Base-by-base conservation (phyloP, 768 basidiomycete genomes). In the Boletus subparvulus region DNA sequence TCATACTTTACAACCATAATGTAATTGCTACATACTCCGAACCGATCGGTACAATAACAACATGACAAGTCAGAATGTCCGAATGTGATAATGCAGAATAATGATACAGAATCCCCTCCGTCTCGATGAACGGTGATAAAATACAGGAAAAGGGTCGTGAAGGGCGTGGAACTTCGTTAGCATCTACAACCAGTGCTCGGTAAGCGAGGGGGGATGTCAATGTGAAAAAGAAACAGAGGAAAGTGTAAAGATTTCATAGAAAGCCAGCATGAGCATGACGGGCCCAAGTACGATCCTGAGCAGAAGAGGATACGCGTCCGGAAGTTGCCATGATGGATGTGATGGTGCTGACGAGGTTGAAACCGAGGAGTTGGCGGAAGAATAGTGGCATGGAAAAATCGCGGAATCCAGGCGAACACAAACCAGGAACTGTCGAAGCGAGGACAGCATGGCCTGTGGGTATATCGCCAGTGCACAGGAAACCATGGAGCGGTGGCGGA, bases 1-100 rank as follows among this genome's bases (percentile, higher is more conserved):
- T 24, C 69, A 61, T 73, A 71, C 45, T 69, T 72, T 73, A 72
- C 72, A 73, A 50, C 49, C 68, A 71, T 73, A 73, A 72, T 59
- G 70, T 72, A 72, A 63, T 52, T 21, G 72, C 70, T 72, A 72
- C 72, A 72, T 67, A 64, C 57, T 59, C 58, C 54, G 55, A 32
- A 56, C 58, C 50, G 40, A 58, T 55, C 42, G 61, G 57, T 65
- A 69, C 52, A 63, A 61, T 62, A 69, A 66, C 32, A 63, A 60
- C 60, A 55, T 62, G 65, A 54, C 45, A 33, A 54, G 52, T 19
- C 53, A 41, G 40, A 58, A 55, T 33, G 68, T 70, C 63, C 69
- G 56, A 59, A 51, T 58, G 65, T 46, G 65, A 63, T 59, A 60
- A 72, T 73, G 71, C 70, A 43, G 57, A 63, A 73, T 71, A 73